Conservation (phyloP, 805 yeast genomes). For the Brettanomyces sp. region DNA sequence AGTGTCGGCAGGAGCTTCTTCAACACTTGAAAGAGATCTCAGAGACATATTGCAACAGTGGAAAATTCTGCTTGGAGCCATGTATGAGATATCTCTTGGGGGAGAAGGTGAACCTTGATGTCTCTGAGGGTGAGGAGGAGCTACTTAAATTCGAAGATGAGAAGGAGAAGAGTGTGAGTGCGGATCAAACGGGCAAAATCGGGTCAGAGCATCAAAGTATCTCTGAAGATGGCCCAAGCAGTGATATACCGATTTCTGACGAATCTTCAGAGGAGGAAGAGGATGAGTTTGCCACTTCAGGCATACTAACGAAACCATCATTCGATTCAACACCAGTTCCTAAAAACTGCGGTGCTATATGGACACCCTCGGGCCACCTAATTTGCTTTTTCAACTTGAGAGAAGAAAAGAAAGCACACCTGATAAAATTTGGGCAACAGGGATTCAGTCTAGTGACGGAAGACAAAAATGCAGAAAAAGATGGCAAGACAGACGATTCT, state of each 20-base stretch:
- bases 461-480: background rate
- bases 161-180: constrained; percentile 4
- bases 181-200: background rate
- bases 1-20: constrained; percentile 41
- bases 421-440: constrained; percentile 43
- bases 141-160: constrained; percentile 19
- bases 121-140: constrained; percentile 14
- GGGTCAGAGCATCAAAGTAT: background rate
- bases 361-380: constrained; percentile 72
- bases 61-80: constrained; percentile 69
- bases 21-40: constrained; percentile 47
- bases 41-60: constrained; percentile 42
- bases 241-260: background rate
- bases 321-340: constrained; percentile 86
- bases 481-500: background rate
- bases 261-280: constrained; percentile 9
- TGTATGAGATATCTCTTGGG: constrained; percentile 74
- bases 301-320: constrained; percentile 17
- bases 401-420: constrained; percentile 30
- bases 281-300: constrained; percentile 17
- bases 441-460: constrained; percentile 33
- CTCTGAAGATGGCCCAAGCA: background rate
- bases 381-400: constrained; percentile 75
- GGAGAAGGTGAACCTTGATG: constrained; percentile 42
- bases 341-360: constrained; percentile 85